Evolutionary conservation across 768 basidiomycete species (phyloP).

Genomic region (Ephemerocybe angulata): DNA sequence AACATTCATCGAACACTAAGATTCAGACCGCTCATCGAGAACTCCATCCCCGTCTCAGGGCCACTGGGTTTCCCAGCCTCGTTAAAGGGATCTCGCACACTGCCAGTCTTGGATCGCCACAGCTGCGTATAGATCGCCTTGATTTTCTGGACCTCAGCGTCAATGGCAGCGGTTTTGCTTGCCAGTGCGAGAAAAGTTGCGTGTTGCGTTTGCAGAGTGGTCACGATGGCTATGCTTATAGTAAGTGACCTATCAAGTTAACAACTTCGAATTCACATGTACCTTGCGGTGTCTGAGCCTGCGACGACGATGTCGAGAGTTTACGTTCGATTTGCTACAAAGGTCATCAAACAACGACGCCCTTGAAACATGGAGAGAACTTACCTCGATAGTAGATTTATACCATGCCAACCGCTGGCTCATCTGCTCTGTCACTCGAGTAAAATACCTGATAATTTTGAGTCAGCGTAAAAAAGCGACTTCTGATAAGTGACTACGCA

Average conservation of each 20-base stretch:
- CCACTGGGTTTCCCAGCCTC: slow-evolving; percentile 15
- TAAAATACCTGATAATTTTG: slow-evolving; percentile 59
- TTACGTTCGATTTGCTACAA: slow-evolving; percentile 80
- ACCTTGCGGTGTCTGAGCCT: slow-evolving; percentile 79
- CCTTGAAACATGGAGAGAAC: not conserved
- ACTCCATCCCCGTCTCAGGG: not conserved
- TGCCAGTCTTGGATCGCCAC: slow-evolving; percentile 78
- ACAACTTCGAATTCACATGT: slow-evolving; percentile 11
- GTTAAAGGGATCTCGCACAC: slow-evolving; percentile 80
- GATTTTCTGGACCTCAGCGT: slow-evolving; percentile 73
- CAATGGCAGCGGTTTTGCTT: slow-evolving; percentile 67
- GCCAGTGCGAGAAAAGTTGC: slow-evolving; percentile 74
- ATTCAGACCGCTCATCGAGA: slow-evolving; percentile 4
- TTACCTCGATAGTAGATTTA: slow-evolving; percentile 75
- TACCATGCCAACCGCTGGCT: slow-evolving; percentile 71
- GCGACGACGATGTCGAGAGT: slow-evolving; percentile 60
- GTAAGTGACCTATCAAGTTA: slow-evolving; percentile 4
- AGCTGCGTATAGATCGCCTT: slow-evolving; percentile 72
- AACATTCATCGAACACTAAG: slow-evolving; percentile 6
- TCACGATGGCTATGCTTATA: slow-evolving; percentile 52
- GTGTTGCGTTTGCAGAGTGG: slow-evolving; percentile 79
- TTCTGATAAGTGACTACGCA: slow-evolving; percentile 31
- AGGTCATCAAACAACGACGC: slow-evolving; percentile 7
- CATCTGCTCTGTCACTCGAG: slow-evolving; percentile 68
- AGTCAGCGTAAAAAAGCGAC: not conserved